These are phyloP conservation scores for Ambrosiella cleistominuta DNA, from an alignment of 2,329 filamentous ascomycete genomes.

Conservation along the genomic window DNA sequence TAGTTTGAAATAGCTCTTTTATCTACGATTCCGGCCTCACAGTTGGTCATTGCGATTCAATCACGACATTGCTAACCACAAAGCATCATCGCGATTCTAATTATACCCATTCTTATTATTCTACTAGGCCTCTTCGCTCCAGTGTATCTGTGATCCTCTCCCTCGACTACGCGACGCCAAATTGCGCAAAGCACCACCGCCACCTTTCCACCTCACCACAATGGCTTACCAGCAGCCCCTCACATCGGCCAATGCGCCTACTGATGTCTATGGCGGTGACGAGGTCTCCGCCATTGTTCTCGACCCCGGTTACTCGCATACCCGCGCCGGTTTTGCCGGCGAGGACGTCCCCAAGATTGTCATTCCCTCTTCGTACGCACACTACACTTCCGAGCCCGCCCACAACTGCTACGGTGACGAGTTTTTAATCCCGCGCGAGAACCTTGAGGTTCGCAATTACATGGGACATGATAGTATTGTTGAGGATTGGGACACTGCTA, in stretches of 20 bases:
- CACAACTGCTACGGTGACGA: constrained; percentile 75
- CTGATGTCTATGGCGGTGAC: constrained; percentile 54
- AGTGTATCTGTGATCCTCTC: background rate
- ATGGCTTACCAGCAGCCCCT: background rate
- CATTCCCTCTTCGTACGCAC: constrained; percentile 76
- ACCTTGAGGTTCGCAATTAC: constrained; percentile 78
- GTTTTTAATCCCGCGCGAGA: constrained; percentile 56
- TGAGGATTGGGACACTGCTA: constrained; percentile 87
- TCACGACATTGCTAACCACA: background rate
- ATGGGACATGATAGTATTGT: constrained; percentile 80
- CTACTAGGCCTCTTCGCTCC: background rate
- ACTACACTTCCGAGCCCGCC: constrained; percentile 27
- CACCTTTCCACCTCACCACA: background rate
- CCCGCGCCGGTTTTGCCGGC: constrained; percentile 88
- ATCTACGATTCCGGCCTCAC: background rate
- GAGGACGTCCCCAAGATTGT: constrained; percentile 95
- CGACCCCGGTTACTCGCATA: constrained; percentile 80
- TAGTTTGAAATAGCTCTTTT: background rate
- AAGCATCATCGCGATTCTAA: background rate
- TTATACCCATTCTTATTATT: background rate
- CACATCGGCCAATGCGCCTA: constrained; percentile 23
- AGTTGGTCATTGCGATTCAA: background rate
- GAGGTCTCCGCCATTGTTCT: constrained; percentile 95
- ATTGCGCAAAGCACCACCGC: background rate
- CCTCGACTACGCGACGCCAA: background rate